Conservation (phyloP, 768 basidiomycete genomes). For the Pisolithus orientalis region DNA sequence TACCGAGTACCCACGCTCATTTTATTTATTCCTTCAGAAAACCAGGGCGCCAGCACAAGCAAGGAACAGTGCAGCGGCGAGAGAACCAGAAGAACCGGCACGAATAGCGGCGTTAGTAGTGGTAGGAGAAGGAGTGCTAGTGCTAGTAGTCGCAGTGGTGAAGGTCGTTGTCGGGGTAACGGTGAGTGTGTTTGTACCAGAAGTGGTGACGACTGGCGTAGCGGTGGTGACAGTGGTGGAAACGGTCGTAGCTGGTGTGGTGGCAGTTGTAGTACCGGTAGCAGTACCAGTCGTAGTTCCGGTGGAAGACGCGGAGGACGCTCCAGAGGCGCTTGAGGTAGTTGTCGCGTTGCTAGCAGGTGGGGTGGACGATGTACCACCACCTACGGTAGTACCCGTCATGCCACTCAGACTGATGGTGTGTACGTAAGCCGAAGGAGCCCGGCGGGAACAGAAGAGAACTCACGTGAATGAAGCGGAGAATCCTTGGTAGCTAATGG, state of each 20-base stretch:
- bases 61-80: conserved; percentile 15
- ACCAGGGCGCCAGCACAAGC: conserved; percentile 16
- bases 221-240: conserved; percentile 17
- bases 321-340: conserved; percentile 8
- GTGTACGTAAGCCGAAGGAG: conserved; percentile 1
- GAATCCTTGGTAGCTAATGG: conserved; percentile 33
- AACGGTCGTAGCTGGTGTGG: conserved; percentile 4
- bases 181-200: conserved; percentile 27
- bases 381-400: conserved; percentile 43
- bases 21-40: conserved; percentile 10
- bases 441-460: background rate
- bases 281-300: conserved; percentile 1
- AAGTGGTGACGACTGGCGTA: conserved; percentile 34
- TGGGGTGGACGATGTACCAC: conserved; percentile 15
- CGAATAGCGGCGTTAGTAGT: conserved; percentile 16
- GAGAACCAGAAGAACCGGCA: conserved; percentile 13
- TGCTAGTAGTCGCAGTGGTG: background rate
- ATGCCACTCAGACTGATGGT: conserved; percentile 46
- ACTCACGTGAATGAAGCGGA: conserved; percentile 56
- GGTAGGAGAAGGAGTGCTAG: conserved; percentile 9
- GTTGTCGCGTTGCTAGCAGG: conserved; percentile 9
- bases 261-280: conserved; percentile 1
- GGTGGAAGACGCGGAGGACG: no score
- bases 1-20: background rate
- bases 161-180: conserved; percentile 13